A percentile compares a stretch with the other conserved stretches of the same genome.
phyloP scores from a whole-genome alignment of 2,329 filamentous ascomycete genomes.

The Fusarium sp. region DNA sequence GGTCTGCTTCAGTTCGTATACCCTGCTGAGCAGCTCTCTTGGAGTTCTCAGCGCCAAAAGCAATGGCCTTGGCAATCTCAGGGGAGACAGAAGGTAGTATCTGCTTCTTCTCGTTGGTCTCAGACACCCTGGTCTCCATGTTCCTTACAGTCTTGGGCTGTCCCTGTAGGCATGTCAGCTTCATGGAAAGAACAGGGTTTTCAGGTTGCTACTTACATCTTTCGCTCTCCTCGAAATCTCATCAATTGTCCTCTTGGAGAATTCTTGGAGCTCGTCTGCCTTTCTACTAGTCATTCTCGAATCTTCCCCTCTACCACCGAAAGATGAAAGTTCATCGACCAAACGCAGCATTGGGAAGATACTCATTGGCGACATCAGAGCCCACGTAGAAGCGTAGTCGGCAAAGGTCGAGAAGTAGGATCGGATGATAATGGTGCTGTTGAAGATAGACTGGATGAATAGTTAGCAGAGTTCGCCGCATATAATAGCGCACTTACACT shows the following conservation, averaged over 20 bases:
- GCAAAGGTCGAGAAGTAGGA: not conserved
- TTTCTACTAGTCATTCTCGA: not conserved
- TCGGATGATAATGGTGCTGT: not conserved
- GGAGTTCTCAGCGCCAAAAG: not conserved
- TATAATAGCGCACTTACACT: not conserved
- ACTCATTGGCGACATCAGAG: not conserved
- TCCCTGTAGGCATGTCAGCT: not conserved
- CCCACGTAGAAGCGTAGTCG: not conserved
- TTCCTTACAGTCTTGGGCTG: not conserved
- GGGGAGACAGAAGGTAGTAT: fast-evolving
- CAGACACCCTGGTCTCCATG: not conserved
- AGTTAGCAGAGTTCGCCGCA: not conserved
- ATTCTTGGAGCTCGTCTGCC: not conserved
- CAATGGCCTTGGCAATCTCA: not conserved
- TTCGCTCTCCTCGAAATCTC: not conserved
- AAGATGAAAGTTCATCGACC: not conserved
- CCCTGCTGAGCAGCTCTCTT: not conserved
- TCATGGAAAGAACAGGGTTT: not conserved
- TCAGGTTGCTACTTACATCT: not conserved
- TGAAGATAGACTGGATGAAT: not conserved
- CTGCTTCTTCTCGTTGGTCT: not conserved
- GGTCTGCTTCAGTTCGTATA: not conserved
- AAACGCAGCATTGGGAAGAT: not conserved
- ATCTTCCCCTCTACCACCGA: not conserved
- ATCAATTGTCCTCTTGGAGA: not conserved